A percentile compares a stretch with the other conserved stretches of the same genome.
Evolutionary conservation across 805 yeast species (phyloP).

Genomic region (Wickerhamiella spandovensis): DNA sequence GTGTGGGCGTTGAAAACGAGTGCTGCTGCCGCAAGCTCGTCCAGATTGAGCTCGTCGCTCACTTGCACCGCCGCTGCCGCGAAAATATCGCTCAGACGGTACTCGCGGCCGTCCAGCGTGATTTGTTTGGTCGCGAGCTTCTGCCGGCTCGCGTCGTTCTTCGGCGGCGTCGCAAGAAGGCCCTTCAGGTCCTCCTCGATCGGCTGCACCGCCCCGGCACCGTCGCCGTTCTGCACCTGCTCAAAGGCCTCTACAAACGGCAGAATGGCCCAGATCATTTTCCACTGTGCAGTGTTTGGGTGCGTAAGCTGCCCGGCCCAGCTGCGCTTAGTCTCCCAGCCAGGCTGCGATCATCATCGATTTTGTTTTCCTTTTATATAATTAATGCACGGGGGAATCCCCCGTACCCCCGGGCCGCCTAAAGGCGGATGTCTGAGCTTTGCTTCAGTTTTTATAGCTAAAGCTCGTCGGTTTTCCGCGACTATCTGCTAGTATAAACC

Average conservation of each 20-base stretch:
- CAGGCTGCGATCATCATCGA: background rate
- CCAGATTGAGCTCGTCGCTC: slow-evolving; percentile 56
- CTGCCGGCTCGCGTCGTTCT: slow-evolving; percentile 25
- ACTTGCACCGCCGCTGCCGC: slow-evolving; percentile 42
- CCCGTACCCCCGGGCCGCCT: too few species aligned
- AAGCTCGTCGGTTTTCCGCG: too few species aligned
- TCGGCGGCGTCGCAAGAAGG: slow-evolving; percentile 26
- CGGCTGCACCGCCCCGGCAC: slow-evolving; percentile 8
- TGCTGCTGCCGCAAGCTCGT: slow-evolving; percentile 67
- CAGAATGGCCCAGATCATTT: slow-evolving; percentile 24
- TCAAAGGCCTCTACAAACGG: slow-evolving; percentile 21
- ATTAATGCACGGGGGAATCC: too few species aligned
- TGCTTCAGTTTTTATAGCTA: too few species aligned
- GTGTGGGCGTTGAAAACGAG: slow-evolving; percentile 38
- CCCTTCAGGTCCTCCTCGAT: slow-evolving; percentile 24
- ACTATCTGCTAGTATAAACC: too few species aligned
- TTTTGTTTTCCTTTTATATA: too few species aligned
- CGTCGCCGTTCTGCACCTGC: slow-evolving; percentile 10
- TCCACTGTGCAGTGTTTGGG: background rate
- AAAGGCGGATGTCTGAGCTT: too few species aligned
- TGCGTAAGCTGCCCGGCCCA: background rate
- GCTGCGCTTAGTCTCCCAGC: background rate
- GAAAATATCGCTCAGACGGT: slow-evolving; percentile 52
- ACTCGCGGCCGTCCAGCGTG: slow-evolving; percentile 39
- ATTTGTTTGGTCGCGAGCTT: slow-evolving; percentile 29